Base-by-base conservation (phyloP, 331 rosid genomes). In the Saraca asoca region DNA sequence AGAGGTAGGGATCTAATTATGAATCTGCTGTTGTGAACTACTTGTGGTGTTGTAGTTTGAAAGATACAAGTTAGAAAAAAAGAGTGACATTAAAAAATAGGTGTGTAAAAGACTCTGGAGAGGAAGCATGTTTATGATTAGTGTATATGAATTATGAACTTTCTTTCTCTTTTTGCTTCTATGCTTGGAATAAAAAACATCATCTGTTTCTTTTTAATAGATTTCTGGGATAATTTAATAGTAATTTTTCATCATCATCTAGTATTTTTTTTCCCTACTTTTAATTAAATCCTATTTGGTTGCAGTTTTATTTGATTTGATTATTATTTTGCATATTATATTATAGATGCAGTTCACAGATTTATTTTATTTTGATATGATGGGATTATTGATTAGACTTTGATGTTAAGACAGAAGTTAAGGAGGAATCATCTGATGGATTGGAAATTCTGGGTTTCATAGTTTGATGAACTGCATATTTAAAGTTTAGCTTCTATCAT, bases 121-220 rank as follows among this genome's bases (percentile, higher is more conserved):
- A 57, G 71, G 56, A 71, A 75, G 62, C 62, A 68, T 62, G 65
- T 72, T 39, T 39, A 39, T 8, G 58, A 75, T 73, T 43, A 53
- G 57, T 76, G 85, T 83, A 83, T 64, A 79, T 82, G 79, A 70
- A 44, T 80, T 37, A 49, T 72, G 71, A 77, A 73, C 61, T 70
- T 56, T 18, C 57, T 58, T 62, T 69, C 11, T 44, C 58, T 46
- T 43, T 19, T 69, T 74, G 80, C 46, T 66, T 73, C 69, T 74
- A 70, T 71, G 75, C 74, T 73, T 76, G 60, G 53, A 82, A 83
- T 83, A 83, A 80, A 73, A 73, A 55, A 78, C 33, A 72, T 76
- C 78, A 62, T 46, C 55, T 62, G 33, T 14, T n/a, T 62, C 75
- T 76, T 79, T 74, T 67, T 10, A 33, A 56, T 53, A 46, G 71